phyloP scores from a whole-genome alignment of 2,329 filamentous ascomycete genomes.

The Ophiostoma perfectum region DNA sequence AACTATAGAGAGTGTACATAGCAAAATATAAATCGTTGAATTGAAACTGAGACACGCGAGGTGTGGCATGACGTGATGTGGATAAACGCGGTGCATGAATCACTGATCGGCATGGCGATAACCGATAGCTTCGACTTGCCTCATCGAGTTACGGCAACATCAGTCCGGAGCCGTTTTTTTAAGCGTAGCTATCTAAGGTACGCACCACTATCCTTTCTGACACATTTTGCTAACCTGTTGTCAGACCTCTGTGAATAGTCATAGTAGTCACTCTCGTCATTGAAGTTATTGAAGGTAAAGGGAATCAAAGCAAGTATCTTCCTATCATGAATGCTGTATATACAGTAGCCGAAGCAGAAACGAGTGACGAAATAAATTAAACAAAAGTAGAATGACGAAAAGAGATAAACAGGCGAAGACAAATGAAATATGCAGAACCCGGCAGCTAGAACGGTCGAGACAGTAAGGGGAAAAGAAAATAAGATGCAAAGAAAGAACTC shows the following conservation, averaged over 20 bases:
- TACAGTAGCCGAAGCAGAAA: constrained; percentile 1
- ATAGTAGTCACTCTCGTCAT: neutral
- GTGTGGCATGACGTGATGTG: neutral
- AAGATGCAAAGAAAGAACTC: neutral
- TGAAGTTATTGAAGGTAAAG: neutral
- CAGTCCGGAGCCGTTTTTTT: too few relatives aligned
- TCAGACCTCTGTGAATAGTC: neutral
- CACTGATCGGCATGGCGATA: neutral
- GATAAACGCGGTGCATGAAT: neutral
- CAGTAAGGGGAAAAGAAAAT: neutral
- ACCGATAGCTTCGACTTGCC: constrained; percentile 12
- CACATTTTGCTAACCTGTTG: too few relatives aligned
- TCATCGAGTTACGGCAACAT: neutral
- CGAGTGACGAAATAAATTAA: neutral
- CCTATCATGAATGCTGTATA: constrained; percentile 6
- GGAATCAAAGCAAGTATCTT: neutral
- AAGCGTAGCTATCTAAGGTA: too few relatives aligned
- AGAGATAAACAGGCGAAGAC: neutral
- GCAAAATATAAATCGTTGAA: neutral
- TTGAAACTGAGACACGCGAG: neutral
- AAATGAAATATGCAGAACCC: neutral
- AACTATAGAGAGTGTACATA: constrained; percentile 10
- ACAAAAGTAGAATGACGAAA: neutral
- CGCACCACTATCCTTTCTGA: too few relatives aligned
- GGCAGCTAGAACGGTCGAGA: neutral